Base-by-base conservation (phyloP, 208 protist genomes). In the Kentomonas sorsogonicus region DNA sequence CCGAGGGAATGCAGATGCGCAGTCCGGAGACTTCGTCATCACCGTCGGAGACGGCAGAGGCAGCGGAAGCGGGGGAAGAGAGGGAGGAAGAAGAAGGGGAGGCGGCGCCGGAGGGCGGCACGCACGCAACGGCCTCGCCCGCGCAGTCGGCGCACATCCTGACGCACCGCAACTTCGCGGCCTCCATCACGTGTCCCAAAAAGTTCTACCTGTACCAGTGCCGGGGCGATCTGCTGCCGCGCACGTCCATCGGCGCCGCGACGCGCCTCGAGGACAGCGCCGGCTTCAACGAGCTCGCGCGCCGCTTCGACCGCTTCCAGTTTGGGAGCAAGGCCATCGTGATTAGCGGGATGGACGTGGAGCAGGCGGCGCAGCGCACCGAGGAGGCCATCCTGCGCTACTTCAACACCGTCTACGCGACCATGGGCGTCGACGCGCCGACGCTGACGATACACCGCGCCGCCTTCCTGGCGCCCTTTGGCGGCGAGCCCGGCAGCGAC, bases 211-310 rank as follows among this genome's bases (percentile, higher is more conserved):
- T 92, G 5, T 27, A 86, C 15, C 80, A 87, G 25, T 72, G 83
- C 38, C 74, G 79, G 18, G 47, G 45, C n/a, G 77, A 92, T 33
- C 55, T 92, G 25, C 41, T 77, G 29, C 77, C 82, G 1, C 60
- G 77, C 38, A 46, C 77, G 0, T 87, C 84, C n/a, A 84, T 94
- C 34, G 79, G 76, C 0, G 84, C 91, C 11, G 73, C 81, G 16
- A 77, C 91, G 36, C 78, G 73, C 71, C 69, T 89, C 29, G 84
- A 94, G 38, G 88, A 94, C 69, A 72, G 64, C n/a, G 88, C 74
- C n/a, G 74, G 79, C 39, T 94, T 94, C 62, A 89, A 86, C 60
- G 88, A 94, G 68, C 83, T 94, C 1, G 84, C 79, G 10, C 77
- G 84, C 51, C 76, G 82, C 23, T 94, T 84, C 83, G 88, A 94